Base-by-base conservation (phyloP, 148 eudicot genomes). In the Fagopyrum homotropicum region DNA sequence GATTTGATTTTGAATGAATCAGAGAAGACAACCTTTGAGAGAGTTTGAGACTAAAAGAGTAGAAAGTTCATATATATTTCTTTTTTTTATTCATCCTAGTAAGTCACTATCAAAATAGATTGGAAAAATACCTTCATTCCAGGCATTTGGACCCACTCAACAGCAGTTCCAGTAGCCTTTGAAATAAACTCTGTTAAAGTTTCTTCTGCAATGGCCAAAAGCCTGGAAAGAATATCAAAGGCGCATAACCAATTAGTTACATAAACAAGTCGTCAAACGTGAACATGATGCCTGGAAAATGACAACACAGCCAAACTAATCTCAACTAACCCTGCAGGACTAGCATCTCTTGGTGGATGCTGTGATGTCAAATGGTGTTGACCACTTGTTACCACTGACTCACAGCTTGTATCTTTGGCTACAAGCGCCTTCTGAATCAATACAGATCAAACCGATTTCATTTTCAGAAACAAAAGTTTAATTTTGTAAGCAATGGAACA, bases 141-240 rank as follows among this genome's bases (percentile, higher is more conserved):
- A 92, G 98, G 98, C 98, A 94, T 94, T 89, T 91, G 98, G 96
- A 94, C 98, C 98, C 98, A 94, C 98, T 94, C 98, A 73, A 94
- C 90, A 84, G 98, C 98, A 82, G 98, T 94, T 91, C 98, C 98
- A 89, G 97, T 94, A 75, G 98, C 98, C 98, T 94, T 94, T 59
- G 98, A 94, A 86, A 94, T 90, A 94, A 94, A 94, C 97, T 94
- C 98, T 90, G 98, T 82, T 91, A 94, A 94, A 91, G 98, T 94
- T 73, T 94, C 98, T 88, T 93, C 98, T 91, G 98, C 98, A 88
- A 93, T 93, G 91, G 98, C 89, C 97, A 94, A 86, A 87, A 94
- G 98, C 81, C 98, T 95, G 87, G 69, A 77, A 66, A 77, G 64
- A 80, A 73, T 48, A 82, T 69, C 81, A 83, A 78, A 75, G 70